Evolutionary conservation across 2,329 filamentous ascomycete species (phyloP).

Genomic region (Colletotrichum brevisporum): DNA sequence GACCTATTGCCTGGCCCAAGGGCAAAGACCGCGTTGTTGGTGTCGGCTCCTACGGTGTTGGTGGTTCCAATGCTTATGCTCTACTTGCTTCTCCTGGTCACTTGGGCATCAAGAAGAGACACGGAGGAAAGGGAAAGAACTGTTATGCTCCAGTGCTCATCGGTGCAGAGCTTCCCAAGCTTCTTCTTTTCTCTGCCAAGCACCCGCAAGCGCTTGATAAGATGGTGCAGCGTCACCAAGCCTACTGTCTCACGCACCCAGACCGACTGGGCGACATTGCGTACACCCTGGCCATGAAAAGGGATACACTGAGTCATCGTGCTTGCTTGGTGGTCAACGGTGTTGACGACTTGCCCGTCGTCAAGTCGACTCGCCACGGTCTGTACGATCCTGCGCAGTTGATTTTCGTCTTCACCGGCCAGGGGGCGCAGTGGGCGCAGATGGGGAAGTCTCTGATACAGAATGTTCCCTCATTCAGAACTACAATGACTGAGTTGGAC

Average conservation of each 20-base stretch:
- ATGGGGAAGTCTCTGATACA: conserved; percentile 37
- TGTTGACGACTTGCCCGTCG: conserved; percentile 22
- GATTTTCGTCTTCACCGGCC: conserved; percentile 40
- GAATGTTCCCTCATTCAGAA: conserved; percentile 24
- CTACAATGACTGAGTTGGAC: conserved; percentile 37
- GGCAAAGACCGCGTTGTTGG: conserved; percentile 45
- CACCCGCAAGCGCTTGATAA: conserved; percentile 35
- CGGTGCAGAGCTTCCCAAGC: neutral
- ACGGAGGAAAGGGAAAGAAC: neutral
- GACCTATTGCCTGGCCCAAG: conserved; percentile 46
- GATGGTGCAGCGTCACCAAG: conserved; percentile 14
- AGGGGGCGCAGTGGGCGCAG: conserved; percentile 41
- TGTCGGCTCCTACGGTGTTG: conserved; percentile 55
- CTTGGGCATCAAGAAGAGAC: neutral
- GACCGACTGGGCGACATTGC: conserved; percentile 43
- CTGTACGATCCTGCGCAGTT: conserved; percentile 42
- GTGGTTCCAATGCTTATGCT: conserved; percentile 43
- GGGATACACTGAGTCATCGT: conserved; percentile 47
- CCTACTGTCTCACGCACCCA: conserved; percentile 41
- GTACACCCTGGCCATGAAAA: conserved; percentile 48
- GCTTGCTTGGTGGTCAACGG: conserved; percentile 43
- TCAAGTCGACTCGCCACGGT: conserved; percentile 44
- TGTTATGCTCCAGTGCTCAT: neutral
- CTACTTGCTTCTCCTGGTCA: conserved; percentile 6
- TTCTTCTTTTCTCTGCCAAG: conserved; percentile 22